Conservation (phyloP, 352 stramenopile genomes). For the Phytophthora crassamura region DNA sequence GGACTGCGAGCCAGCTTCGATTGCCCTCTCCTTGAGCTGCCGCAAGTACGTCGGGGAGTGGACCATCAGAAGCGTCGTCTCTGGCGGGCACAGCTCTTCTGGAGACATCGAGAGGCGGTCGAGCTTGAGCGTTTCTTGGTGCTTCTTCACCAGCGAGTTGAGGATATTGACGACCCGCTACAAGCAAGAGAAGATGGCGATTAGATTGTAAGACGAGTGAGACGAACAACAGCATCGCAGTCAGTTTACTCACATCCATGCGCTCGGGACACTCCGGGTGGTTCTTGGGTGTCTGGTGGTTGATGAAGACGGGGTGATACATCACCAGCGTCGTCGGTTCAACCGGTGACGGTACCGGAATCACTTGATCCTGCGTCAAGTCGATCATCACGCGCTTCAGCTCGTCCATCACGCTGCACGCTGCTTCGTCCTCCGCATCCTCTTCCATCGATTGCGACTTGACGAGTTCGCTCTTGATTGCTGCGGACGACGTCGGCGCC, state of each 20-base stretch:
- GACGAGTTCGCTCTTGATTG: conserved; percentile 45
- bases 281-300: conserved; percentile 86
- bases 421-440: conserved; percentile 16
- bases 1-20: conserved; percentile 55
- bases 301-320: conserved; percentile 85
- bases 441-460: conserved; percentile 23
- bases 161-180: conserved; percentile 81
- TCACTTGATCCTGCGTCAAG: conserved; percentile 66
- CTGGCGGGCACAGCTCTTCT: conserved; percentile 73
- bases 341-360: conserved; percentile 19
- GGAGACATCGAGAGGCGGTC: conserved; percentile 71
- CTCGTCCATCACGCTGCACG: conserved; percentile 65
- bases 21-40: conserved; percentile 71
- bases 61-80: conserved; percentile 83
- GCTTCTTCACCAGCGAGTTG: conserved; percentile 64
- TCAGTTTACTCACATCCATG: conserved; percentile 79
- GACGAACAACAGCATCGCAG: conserved; percentile 5
- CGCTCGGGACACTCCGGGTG: conserved; percentile 84
- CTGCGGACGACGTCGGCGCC: conserved; percentile 25
- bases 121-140: conserved; percentile 72
- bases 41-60: conserved; percentile 84
- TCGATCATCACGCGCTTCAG: conserved; percentile 84
- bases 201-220: too few relatives aligned
- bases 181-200: conserved; percentile 9
- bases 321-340: conserved; percentile 74